phyloP scores from a whole-genome alignment of 371 early-diverging fungal genomes.

The Circinella umbellata region DNA sequence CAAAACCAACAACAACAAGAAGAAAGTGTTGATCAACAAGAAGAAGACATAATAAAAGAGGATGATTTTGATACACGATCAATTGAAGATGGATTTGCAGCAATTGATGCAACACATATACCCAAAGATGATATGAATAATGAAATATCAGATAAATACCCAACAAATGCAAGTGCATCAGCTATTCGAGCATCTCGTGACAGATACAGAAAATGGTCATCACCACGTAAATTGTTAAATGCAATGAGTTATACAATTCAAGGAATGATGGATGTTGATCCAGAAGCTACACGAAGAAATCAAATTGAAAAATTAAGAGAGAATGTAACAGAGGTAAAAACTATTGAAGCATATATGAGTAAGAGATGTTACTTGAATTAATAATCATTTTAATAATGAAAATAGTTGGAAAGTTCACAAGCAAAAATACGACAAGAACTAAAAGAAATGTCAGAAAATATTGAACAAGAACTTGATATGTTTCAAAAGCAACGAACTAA shows the following conservation, averaged over 20 bases:
- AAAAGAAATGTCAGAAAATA: constrained; percentile 68
- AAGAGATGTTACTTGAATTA: too few species aligned
- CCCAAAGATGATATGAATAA: neutral
- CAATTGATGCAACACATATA: constrained; percentile 24
- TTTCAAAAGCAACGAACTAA: constrained; percentile 83
- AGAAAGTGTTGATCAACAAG: neutral
- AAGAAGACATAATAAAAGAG: constrained; percentile 14
- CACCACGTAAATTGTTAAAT: constrained; percentile 58
- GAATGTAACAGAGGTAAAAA: constrained; percentile 67
- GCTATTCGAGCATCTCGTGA: constrained; percentile 38
- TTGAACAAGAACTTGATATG: constrained; percentile 83
- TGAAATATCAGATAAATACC: constrained; percentile 27
- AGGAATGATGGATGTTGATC: constrained; percentile 93
- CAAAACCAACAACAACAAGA: neutral
- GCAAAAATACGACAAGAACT: constrained; percentile 67
- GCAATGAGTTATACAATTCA: constrained; percentile 72
- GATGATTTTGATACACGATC: constrained; percentile 41
- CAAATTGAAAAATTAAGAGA: constrained; percentile 83
- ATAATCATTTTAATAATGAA: too few species aligned
- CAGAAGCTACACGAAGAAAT: constrained; percentile 83
- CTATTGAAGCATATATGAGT: too few species aligned
- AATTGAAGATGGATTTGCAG: constrained; percentile 45
- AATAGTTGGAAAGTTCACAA: constrained; percentile 69
- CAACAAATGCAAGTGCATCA: constrained; percentile 36
- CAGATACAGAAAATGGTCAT: constrained; percentile 53